Conservation (phyloP, 2,329 filamentous ascomycete genomes). For the Penicillium hesseltinei region DNA sequence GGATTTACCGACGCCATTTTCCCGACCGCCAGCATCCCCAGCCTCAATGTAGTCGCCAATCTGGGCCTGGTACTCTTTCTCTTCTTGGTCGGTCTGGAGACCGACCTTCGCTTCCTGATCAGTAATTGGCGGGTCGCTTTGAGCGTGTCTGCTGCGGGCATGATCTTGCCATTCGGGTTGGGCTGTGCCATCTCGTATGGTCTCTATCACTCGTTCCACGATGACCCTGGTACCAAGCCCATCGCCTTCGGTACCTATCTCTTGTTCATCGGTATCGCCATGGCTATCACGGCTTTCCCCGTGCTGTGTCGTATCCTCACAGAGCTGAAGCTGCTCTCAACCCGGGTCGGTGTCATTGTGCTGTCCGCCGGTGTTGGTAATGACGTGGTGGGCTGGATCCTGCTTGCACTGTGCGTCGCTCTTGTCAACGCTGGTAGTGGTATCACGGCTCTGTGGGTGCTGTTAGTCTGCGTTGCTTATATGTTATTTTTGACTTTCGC, state of each 20-base stretch:
- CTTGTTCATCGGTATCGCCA: slow-evolving; percentile 86
- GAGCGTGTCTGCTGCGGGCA: slow-evolving; percentile 74
- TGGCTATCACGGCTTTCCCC: slow-evolving; percentile 87
- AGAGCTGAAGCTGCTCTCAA: slow-evolving; percentile 80
- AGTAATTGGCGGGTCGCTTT: slow-evolving; percentile 78
- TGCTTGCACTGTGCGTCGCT: slow-evolving; percentile 88
- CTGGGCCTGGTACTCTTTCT: slow-evolving; percentile 80
- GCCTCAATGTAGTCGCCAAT: slow-evolving; percentile 75
- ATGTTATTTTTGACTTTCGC: slow-evolving; percentile 70
- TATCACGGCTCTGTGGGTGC: slow-evolving; percentile 77
- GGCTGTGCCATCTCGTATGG: slow-evolving; percentile 79
- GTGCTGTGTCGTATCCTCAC: slow-evolving; percentile 92
- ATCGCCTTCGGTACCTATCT: slow-evolving; percentile 63
- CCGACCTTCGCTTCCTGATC: slow-evolving; percentile 73
- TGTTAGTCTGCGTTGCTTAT: slow-evolving; percentile 74
- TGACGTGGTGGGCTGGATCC: slow-evolving; percentile 86
- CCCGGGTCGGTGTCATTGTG: slow-evolving; percentile 81
- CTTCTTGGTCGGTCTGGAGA: slow-evolving; percentile 84
- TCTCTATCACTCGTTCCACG: slow-evolving; percentile 69
- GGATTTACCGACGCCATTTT: slow-evolving; percentile 76
- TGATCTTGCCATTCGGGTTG: slow-evolving; percentile 78
- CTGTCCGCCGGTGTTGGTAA: slow-evolving; percentile 90
- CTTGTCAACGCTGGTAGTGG: slow-evolving; percentile 85
- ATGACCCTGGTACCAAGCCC: slow-evolving; percentile 55
- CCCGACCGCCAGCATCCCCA: slow-evolving; percentile 69